Percentiles rank a stretch among this genome's conserved stretches.
phyloP scores from a whole-genome alignment of 2,329 filamentous ascomycete genomes.

The Colletotrichum kahawae region DNA sequence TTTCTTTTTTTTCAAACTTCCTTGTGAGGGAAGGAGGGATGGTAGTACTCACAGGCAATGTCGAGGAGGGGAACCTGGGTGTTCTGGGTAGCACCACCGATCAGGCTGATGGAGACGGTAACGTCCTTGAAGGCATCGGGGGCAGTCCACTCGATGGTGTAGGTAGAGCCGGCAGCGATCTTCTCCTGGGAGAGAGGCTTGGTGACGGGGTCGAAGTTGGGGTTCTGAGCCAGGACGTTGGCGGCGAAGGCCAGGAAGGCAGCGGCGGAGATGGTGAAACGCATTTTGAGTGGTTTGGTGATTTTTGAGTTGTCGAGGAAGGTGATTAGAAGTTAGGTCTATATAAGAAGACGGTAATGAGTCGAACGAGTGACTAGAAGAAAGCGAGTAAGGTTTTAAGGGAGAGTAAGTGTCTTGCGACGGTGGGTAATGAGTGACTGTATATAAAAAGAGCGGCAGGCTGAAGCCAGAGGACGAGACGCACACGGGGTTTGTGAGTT shows the following conservation, averaged over 20 bases:
- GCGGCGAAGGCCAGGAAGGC: conserved; percentile 57
- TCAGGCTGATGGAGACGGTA: conserved; percentile 57
- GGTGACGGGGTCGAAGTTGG: conserved; percentile 61
- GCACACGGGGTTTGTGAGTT: not conserved
- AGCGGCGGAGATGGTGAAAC: conserved; percentile 52
- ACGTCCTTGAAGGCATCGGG: conserved; percentile 44
- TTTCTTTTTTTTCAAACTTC: not conserved
- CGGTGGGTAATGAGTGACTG: conserved; percentile 22
- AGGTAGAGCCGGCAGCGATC: conserved; percentile 53
- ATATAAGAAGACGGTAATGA: conserved; percentile 2
- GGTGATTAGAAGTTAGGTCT: conserved; percentile 16
- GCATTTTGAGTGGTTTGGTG: conserved; percentile 52
- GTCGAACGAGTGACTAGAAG: conserved; percentile 19
- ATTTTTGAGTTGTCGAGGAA: conserved; percentile 10
- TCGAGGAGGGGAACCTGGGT: conserved; percentile 45
- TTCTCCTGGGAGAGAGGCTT: conserved; percentile 48
- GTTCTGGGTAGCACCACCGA: conserved; percentile 53
- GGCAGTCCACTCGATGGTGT: conserved; percentile 55
- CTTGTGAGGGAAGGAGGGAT: not conserved
- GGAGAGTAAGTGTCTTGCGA: conserved; percentile 5
- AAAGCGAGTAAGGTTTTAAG: conserved; percentile 1
- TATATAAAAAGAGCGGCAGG: conserved; percentile 22
- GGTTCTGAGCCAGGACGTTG: conserved; percentile 57
- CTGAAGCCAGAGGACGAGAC: conserved; percentile 20
- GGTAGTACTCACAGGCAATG: conserved; percentile 55